Percentiles rank a stretch among this genome's conserved stretches.
These are phyloP conservation scores for Yarrowia sp. DNA, from an alignment of 805 yeast genomes.

Conservation along the genomic window DNA sequence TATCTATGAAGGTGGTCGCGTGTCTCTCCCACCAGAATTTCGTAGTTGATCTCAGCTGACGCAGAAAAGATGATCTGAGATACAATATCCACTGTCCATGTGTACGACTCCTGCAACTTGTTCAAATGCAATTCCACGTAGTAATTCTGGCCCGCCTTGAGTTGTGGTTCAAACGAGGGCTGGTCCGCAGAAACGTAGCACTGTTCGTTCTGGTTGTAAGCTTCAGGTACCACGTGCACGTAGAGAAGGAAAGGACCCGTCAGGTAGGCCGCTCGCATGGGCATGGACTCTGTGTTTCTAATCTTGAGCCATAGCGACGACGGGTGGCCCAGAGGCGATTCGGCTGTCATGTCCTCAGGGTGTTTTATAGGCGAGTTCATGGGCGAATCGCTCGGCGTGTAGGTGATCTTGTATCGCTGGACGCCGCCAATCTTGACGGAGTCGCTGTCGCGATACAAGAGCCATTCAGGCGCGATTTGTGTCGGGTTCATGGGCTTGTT, in stretches of 20 bases:
- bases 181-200: constrained; percentile 51
- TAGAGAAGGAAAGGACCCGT: constrained; percentile 90
- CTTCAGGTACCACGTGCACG: constrained; percentile 75
- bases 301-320: constrained; percentile 54
- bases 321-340: constrained; percentile 30
- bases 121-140: constrained; percentile 62
- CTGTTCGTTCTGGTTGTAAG: constrained; percentile 61
- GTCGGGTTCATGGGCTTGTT: constrained; percentile 20
- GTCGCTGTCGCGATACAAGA: constrained; percentile 44
- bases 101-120: constrained; percentile 53
- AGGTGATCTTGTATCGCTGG: constrained; percentile 62
- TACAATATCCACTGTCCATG: constrained; percentile 81
- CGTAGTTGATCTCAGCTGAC: constrained; percentile 71
- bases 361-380: constrained; percentile 26
- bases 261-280: constrained; percentile 80
- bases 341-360: constrained; percentile 16
- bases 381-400: constrained; percentile 52
- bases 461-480: constrained; percentile 31
- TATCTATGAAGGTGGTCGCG: constrained; percentile 43
- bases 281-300: constrained; percentile 72
- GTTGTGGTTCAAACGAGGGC: constrained; percentile 56
- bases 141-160: constrained; percentile 77
- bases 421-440: constrained; percentile 66
- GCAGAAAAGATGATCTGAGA: constrained; percentile 80
- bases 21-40: constrained; percentile 58